A percentile compares a stretch with the other conserved stretches of the same genome.
These are phyloP conservation scores for Phytopythium chamaehyphon DNA, from an alignment of 352 stramenopile genomes.

Conservation along the genomic window DNA sequence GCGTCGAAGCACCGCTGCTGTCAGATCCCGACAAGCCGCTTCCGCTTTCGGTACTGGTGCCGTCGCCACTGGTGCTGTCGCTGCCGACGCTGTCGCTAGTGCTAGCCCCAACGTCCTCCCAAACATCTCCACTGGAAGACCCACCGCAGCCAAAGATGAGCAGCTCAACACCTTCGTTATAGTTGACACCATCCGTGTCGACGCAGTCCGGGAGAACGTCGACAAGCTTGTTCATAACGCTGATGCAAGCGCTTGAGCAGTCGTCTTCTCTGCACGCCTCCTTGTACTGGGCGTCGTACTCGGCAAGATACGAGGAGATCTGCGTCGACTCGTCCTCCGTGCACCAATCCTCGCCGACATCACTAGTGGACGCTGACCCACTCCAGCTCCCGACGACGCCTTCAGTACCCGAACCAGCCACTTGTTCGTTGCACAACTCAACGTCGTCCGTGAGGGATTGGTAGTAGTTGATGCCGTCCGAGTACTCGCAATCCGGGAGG, in stretches of 20 bases:
- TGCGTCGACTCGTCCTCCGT: slow-evolving; percentile 1
- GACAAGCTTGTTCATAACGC: neutral
- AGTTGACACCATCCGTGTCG: slow-evolving; percentile 5
- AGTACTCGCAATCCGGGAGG: slow-evolving; percentile 8
- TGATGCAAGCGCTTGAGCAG: slow-evolving; percentile 3
- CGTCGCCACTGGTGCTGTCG: neutral
- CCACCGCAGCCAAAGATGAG: neutral
- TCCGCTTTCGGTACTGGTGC: neutral
- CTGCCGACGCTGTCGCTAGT: neutral
- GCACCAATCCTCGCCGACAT: neutral
- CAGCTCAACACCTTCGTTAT: slow-evolving; percentile 1
- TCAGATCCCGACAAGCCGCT: neutral
- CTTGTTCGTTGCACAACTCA: neutral
- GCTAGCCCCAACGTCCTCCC: neutral
- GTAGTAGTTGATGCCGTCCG: slow-evolving; percentile 8
- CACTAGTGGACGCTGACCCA: neutral
- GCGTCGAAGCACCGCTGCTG: no score
- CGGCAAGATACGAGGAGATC: neutral
- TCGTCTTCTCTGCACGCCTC: neutral
- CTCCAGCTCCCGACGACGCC: neutral
- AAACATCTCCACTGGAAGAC: neutral
- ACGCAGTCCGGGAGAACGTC: neutral
- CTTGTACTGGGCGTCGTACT: slow-evolving; percentile 4
- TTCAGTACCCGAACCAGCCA: neutral
- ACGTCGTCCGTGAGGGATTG: neutral